Base-by-base conservation (phyloP, 2,329 filamentous ascomycete species). In the Sporothrix curviconia region DNA sequence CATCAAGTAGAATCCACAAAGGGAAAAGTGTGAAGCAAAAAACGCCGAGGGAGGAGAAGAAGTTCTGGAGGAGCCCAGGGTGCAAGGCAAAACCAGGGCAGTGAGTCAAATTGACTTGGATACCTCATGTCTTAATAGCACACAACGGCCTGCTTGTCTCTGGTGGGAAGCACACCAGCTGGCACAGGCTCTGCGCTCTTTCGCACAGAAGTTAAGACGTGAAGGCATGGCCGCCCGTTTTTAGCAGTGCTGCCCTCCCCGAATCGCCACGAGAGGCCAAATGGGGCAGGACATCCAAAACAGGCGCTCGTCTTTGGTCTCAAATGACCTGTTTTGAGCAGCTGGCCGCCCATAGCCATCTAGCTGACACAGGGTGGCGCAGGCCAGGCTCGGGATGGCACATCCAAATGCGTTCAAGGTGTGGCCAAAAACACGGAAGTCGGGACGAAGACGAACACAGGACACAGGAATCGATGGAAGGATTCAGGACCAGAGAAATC, bases 141-240 rank as follows among this genome's bases (percentile, higher is more conserved):
- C 34, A 19, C 37, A 59, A 52, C 52, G 52, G 52, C 25, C 32
- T 46, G n/a, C 7, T 28, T 59, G 52, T 59, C 39, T 55, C 44
- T 44, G 25, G 17, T 54, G 53, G 52, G 57, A 25, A 47, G 32
- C 34, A 56, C 57, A 53, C 28, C 37, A 7, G 24, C 37, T 44
- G 39, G 12, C n/a, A n/a, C 39, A 19, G 42, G 40, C 36, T 51
- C 4, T 51, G 34, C 49, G 19, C 22, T 39, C 49, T 15, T 28
- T 9, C n/a, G 30, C 11, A 37, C 24, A 51, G 14, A n/a, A 9
- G 25, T 19, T 32, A 6, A 40, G 30, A 47, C 22, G 11, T 17
- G 11, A 30, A 8, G 24, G 4, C 36, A 54, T 37, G 34, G 42
- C 14, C 17, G 36, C 24, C 51, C 24, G 12, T 15, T 36, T 24